Conservation (phyloP, 352 stramenopile species). For the Nothophytophthora sp. region DNA sequence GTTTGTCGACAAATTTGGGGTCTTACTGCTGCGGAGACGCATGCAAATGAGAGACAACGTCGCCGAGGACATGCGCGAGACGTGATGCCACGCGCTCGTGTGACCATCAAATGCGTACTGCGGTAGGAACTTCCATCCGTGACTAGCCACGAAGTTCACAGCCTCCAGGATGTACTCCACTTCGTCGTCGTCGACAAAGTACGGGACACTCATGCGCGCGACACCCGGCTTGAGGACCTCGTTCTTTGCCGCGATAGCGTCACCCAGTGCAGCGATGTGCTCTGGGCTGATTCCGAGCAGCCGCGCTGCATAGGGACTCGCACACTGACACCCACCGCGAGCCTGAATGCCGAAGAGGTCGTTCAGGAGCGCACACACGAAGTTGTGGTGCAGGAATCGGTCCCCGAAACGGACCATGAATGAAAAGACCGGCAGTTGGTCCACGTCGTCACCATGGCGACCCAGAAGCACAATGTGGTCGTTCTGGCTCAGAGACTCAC, state of each 20-base stretch:
- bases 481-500: constrained; percentile 43
- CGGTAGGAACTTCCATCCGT: constrained; percentile 93
- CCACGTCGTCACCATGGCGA: constrained; percentile 29
- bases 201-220: constrained; percentile 92
- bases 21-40: constrained; percentile 18
- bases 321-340: constrained; percentile 74
- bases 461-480: constrained; percentile 89
- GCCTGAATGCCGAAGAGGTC: constrained; percentile 97
- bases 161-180: constrained; percentile 93
- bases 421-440: constrained; percentile 92
- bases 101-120: constrained; percentile 95
- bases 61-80: constrained; percentile 4
- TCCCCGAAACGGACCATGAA: constrained; percentile 92
- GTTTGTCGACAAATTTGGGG: constrained; percentile 4
- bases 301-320: constrained; percentile 92
- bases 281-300: constrained; percentile 90
- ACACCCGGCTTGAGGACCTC: constrained; percentile 96
- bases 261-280: constrained; percentile 71
- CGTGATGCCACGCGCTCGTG: constrained; percentile 91
- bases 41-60: constrained; percentile 21
- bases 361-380: constrained; percentile 97
- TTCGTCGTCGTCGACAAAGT: constrained; percentile 80
- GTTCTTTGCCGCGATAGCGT: constrained; percentile 85
- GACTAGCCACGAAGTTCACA: constrained; percentile 91
- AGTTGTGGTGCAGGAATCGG: constrained; percentile 98